Conservation (phyloP, 2,329 filamentous ascomycete genomes). For the Epichloe coenophiala region DNA sequence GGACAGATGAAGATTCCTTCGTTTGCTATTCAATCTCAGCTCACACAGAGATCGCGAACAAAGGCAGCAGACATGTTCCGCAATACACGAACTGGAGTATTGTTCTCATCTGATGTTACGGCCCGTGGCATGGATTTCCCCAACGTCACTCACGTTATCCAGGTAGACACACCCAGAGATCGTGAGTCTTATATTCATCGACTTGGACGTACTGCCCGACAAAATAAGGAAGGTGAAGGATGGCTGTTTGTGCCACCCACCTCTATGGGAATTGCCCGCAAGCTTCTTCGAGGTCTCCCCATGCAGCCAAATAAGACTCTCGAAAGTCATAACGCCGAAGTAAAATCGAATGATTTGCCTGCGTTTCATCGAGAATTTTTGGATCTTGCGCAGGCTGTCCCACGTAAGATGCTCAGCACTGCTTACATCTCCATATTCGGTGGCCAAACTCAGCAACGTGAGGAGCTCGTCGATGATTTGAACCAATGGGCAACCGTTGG, state of each 20-base stretch:
- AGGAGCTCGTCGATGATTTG: conserved; percentile 31
- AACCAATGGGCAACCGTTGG: conserved; percentile 38
- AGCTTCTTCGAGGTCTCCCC: conserved; percentile 44
- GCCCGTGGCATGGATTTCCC: conserved; percentile 78
- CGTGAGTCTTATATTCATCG: conserved; percentile 66
- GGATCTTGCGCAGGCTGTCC: conserved; percentile 28
- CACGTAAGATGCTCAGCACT: conserved; percentile 16
- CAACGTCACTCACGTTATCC: conserved; percentile 66
- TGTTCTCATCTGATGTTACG: conserved; percentile 69
- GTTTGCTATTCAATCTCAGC: conserved; percentile 63
- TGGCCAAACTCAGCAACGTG: conserved; percentile 26
- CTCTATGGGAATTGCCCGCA: conserved; percentile 35
- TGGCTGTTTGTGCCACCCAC: conserved; percentile 49
- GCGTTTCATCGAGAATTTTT: conserved; percentile 30
- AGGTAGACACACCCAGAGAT: conserved; percentile 48
- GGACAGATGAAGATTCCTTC: conserved; percentile 23
- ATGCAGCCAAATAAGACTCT: conserved; percentile 42
- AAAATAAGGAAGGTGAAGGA: conserved; percentile 58
- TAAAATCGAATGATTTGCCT: conserved; percentile 36
- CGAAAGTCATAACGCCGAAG: conserved; percentile 33
- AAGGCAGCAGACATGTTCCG: conserved; percentile 61
- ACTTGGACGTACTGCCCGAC: conserved; percentile 63
- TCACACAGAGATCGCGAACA: conserved; percentile 59
- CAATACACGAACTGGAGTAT: conserved; percentile 42
- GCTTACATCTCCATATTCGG: conserved; percentile 48